Evolutionary conservation across 495 filamentous ascomycete genomes (phyloP).

Genomic region (Penicillium pancosmium): DNA sequence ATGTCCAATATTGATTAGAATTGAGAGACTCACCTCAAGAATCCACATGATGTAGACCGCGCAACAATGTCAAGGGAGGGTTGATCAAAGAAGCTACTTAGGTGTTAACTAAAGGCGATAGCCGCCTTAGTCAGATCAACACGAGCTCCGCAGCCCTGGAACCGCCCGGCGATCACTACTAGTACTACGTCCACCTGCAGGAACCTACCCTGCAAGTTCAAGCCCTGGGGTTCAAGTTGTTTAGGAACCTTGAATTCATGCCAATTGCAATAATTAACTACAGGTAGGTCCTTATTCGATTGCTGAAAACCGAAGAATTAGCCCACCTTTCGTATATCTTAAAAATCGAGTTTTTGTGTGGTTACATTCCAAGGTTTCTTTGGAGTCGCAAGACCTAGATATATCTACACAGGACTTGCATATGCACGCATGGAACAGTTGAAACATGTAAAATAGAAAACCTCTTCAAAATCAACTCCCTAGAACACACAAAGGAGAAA

Average conservation of each 20-base stretch:
- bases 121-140: conserved; percentile 33
- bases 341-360: too few species aligned
- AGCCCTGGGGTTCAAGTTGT: too few species aligned
- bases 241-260: too few species aligned
- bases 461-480: conserved; percentile 43
- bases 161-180: conserved; percentile 1
- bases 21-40: conserved; percentile 39
- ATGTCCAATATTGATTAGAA: not conserved
- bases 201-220: too few species aligned
- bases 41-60: conserved; percentile 42
- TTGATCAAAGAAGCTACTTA: conserved; percentile 28
- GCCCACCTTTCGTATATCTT: too few species aligned
- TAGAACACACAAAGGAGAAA: conserved; percentile 42
- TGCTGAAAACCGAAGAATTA: too few species aligned
- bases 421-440: conserved; percentile 27
- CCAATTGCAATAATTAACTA: too few species aligned
- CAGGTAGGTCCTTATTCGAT: too few species aligned
- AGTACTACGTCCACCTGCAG: not conserved
- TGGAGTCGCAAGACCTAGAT: not conserved
- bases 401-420: conserved; percentile 35
- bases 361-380: too few species aligned
- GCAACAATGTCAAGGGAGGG: conserved; percentile 25
- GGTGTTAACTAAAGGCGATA: conserved; percentile 25
- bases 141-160: not conserved
- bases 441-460: conserved; percentile 26